Percentiles rank a stretch among this genome's conserved stretches.
phyloP scores from a whole-genome alignment of 2,329 filamentous ascomycete genomes.

The Cladosporium sp. region DNA sequence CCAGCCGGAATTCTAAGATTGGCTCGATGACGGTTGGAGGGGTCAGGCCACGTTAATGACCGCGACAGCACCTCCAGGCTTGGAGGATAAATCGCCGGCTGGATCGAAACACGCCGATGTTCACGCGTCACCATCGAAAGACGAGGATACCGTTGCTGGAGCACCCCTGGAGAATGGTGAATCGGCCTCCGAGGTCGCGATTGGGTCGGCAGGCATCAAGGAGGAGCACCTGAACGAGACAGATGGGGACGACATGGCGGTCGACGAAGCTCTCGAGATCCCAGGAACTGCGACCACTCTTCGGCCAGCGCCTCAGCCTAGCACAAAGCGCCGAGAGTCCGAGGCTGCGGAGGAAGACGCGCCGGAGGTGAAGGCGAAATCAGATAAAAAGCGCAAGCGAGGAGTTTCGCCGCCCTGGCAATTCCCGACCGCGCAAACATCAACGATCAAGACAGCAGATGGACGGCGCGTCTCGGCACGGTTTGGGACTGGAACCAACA shows the following conservation, averaged over 20 bases:
- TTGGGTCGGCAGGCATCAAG: slow-evolving; percentile 5
- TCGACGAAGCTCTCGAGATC: slow-evolving; percentile 2
- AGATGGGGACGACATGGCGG: slow-evolving; percentile 12
- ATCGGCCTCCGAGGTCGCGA: not conserved
- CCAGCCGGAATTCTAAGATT: not conserved
- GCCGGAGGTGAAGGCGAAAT: slow-evolving; percentile 19
- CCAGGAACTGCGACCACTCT: slow-evolving; percentile 19
- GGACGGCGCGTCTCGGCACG: slow-evolving; percentile 31
- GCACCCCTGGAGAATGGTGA: slow-evolving; percentile 11
- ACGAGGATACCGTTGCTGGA: slow-evolving; percentile 2
- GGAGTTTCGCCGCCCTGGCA: slow-evolving; percentile 30
- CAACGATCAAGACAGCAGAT: slow-evolving; percentile 29
- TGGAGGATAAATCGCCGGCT: slow-evolving; percentile 11
- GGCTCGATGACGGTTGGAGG: slow-evolving; percentile 17
- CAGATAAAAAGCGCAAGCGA: slow-evolving; percentile 58
- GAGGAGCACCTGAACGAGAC: slow-evolving; percentile 2
- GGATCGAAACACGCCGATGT: slow-evolving; percentile 8
- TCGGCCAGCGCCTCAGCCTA: slow-evolving; percentile 25
- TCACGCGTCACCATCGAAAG: slow-evolving; percentile 8
- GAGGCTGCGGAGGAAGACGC: slow-evolving; percentile 18
- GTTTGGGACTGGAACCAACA: slow-evolving; percentile 20
- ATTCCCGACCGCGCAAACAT: slow-evolving; percentile 26
- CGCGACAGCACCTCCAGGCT: slow-evolving; percentile 10
- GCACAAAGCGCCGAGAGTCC: slow-evolving; percentile 26
- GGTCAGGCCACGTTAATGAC: slow-evolving; percentile 9